Percentiles rank a stretch among this genome's conserved stretches.
These are phyloP conservation scores for Dioscorea cayenensis DNA, from an alignment of 116 monocot species.

Conservation along the genomic window DNA sequence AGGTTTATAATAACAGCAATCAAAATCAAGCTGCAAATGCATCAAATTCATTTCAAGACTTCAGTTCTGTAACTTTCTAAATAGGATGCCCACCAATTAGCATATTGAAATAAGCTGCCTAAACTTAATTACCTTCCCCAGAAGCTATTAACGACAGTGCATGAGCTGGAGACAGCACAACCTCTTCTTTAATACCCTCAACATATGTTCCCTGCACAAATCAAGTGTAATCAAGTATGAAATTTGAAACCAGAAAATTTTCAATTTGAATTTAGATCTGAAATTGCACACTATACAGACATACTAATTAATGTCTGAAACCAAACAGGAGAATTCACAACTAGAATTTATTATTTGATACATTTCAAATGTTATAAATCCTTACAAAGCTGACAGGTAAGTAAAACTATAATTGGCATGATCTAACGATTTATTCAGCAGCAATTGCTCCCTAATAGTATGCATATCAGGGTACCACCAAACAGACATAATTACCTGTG, in stretches of 20 bases:
- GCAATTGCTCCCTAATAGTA: neutral
- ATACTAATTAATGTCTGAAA: neutral
- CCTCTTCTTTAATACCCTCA: constrained; percentile 99
- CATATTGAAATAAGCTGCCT: neutral
- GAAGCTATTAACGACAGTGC: constrained; percentile 96
- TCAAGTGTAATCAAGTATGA: neutral
- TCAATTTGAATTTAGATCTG: too few relatives aligned
- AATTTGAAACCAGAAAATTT: neutral
- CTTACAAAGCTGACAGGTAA: neutral
- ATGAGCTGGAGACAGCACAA: constrained; percentile 96
- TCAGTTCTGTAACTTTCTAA: too few relatives aligned
- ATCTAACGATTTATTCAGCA: neutral
- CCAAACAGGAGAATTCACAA: neutral
- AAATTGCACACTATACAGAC: neutral
- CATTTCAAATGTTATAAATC: neutral
- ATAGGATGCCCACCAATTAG: too few relatives aligned
- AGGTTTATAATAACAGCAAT: too few relatives aligned
- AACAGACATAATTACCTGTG: constrained; percentile 47
- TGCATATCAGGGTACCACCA: too few relatives aligned
- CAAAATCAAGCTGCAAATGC: too few relatives aligned
- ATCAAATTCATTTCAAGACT: too few relatives aligned
- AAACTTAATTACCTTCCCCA: constrained; percentile 71
- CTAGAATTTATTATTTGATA: neutral
- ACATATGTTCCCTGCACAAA: constrained; percentile 85
- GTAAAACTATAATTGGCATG: neutral